Evolutionary conservation across 2,329 filamentous ascomycete genomes (phyloP), one percentile per base, ranked within the genome.

Genomic region (Alternaria brassicae): DNA sequence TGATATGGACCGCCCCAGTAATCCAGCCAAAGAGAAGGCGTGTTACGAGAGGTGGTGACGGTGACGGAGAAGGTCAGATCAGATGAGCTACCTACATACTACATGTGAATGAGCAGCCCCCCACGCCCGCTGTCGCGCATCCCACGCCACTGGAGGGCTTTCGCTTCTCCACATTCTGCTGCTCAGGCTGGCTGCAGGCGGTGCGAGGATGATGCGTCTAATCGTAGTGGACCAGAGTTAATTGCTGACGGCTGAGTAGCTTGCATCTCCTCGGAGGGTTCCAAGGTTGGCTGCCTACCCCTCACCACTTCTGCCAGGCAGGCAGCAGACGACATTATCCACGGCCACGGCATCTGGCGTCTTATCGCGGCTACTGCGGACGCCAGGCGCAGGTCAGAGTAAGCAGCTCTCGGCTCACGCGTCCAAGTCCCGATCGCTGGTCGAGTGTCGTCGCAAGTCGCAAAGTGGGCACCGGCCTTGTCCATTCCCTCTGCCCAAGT

Each of bases 341-440:
- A 66, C 51, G 34, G 53, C 56, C 48, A 59, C 61, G 48, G 47
- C 39, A 60, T 39, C 15, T 51, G 19, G 40, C 12, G 34, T 59
- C 61, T 67, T 70, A 68, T 72, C 71, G 72, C 71, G 72, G 72
- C 71, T 73, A 65, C 68, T 65, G 72, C 72, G 72, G 70, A 70
- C 64, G 63, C 58, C 60, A 42, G 30, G 37, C 37, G 17, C 9
- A 39, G 37, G 37, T 17, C 37, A 23, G 53, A 37, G 45, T 56
- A 48, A 56, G 53, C 44, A 12, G 41, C 49, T 15, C 34, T 54
- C 53, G 49, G 54, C 53, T 51, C 44, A 50, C 48, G 30, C 39
- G 19, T 53, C 32, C 34, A 45, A 60, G 48, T 48, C 55, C 52
- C 59, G 39, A 42, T 25, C 42, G 39, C 45, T 40, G 41, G 28